Percentiles rank a stretch among this genome's conserved stretches.
Evolutionary conservation across 192 early-diverging fungal species (phyloP).

Genomic region (Coemansia sp.): DNA sequence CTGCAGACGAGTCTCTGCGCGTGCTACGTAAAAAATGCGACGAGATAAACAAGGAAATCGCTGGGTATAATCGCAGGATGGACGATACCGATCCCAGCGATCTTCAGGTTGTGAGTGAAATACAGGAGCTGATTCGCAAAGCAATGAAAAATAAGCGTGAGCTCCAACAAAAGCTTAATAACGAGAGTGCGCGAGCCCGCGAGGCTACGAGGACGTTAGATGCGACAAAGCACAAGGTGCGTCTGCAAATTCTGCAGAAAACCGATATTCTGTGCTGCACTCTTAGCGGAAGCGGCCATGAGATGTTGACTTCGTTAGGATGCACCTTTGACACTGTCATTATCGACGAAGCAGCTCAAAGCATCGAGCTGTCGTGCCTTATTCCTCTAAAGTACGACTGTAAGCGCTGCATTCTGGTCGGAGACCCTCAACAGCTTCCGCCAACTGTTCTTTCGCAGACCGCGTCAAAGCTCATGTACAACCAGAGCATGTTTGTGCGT

Average conservation of each 20-base stretch:
- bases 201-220: conserved; percentile 46
- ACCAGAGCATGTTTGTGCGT: conserved; percentile 87
- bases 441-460: conserved; percentile 81
- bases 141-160: conserved; percentile 22
- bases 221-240: conserved; percentile 55
- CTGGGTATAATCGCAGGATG: conserved; percentile 20
- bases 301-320: conserved; percentile 64
- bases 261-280: conserved; percentile 87
- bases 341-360: conserved; percentile 96
- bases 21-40: conserved; percentile 20
- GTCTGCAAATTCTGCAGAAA: conserved; percentile 67
- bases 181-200: not conserved
- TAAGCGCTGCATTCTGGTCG: conserved; percentile 83
- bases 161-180: not conserved
- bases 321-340: conserved; percentile 83
- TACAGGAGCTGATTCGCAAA: conserved; percentile 21
- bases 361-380: conserved; percentile 80
- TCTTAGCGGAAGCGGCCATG: conserved; percentile 83
- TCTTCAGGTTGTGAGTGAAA: conserved; percentile 10
- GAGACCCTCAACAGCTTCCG: conserved; percentile 93
- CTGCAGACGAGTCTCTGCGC: conserved; percentile 13
- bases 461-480: conserved; percentile 71
- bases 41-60: conserved; percentile 28
- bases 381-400: conserved; percentile 87
- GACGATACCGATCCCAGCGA: conserved; percentile 25